phyloP scores from a whole-genome alignment of 495 filamentous ascomycete genomes.

The Podospora anserina region DNA sequence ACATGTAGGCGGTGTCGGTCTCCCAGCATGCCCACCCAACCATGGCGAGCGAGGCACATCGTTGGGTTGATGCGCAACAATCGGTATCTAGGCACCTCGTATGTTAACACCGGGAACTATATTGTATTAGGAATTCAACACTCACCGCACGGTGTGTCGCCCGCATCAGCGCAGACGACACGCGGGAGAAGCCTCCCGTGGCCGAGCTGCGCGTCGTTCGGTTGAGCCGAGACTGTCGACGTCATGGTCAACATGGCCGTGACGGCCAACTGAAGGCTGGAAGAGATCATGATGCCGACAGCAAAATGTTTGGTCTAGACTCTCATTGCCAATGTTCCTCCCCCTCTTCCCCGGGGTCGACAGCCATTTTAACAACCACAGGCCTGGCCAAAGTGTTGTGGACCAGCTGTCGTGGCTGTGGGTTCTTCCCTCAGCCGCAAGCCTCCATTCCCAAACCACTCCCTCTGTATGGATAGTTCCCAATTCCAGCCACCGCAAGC shows the following conservation, averaged over 20 bases:
- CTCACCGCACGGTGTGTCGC: not conserved
- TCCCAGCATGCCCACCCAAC: not conserved
- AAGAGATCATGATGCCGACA: not conserved
- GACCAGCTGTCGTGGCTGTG: not conserved
- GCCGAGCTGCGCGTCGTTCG: not conserved
- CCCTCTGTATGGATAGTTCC: not conserved
- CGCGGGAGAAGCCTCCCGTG: not conserved
- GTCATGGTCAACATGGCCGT: not conserved
- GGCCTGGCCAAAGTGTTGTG: not conserved
- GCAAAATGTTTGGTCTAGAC: too few species aligned
- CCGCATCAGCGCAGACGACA: not conserved
- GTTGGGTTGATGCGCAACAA: not conserved
- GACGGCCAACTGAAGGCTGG: not conserved
- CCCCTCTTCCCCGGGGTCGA: not conserved
- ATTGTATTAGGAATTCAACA: not conserved
- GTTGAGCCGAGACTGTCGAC: not conserved
- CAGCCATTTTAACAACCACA: not conserved
- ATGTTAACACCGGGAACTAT: too few species aligned
- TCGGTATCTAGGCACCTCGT: not conserved
- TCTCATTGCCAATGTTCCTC: not conserved
- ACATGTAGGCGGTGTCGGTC: not conserved
- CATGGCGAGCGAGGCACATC: not conserved
- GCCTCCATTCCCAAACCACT: not conserved
- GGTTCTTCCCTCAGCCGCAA: not conserved
- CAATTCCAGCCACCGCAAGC: not conserved